Base-by-base conservation (phyloP, 768 basidiomycete genomes). In the Boletus rubescentipes region DNA sequence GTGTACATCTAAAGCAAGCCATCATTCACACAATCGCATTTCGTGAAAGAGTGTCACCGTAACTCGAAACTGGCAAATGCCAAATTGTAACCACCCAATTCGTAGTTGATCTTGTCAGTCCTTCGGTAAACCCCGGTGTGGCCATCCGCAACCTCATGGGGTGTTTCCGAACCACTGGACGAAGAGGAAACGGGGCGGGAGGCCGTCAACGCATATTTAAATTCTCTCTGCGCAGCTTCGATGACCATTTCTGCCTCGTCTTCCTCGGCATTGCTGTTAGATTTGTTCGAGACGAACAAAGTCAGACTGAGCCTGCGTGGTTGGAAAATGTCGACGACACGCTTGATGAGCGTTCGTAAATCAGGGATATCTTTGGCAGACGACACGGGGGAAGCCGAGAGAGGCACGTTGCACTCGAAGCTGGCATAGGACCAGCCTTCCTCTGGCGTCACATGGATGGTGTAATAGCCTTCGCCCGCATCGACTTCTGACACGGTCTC, bases 81-180 rank as follows among this genome's bases (percentile, higher is more conserved):
- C 56, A 94, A 77, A 68, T 92, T 91, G 68, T 94, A 94, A 48
- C 87, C 93, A 42, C 91, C 90, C 68, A 98, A 93, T 70, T 96
- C 94, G 76, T 99, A 99, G 69, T 96, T 93, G 70, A 99, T 98
- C 73, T 96, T 92, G 76, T 98, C 97, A 46, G 91, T 95, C 60
- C 94, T 78, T 61, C 77, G 84, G 73, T 95, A 98, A 14, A 63
- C 71, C 59, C 64, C 60, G 60, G 61, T 50, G 67, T 57, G 51
- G 51, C 57, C 49, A 44, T 64, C 54, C 26, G 46, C 50, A 43
- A n/a, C 39, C 44, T 55, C 60, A 47, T 60, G 57, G 15, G 55
- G 26, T n/a, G 44, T 40, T 37, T 64, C 56, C 29, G 60, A 52
- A 29, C 52, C 44, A 34, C 32, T 55, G 53, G 70, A 71, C 20